Evolutionary conservation across 2,329 filamentous ascomycete species (phyloP).

Genomic region (Acrodontium crateriforme): DNA sequence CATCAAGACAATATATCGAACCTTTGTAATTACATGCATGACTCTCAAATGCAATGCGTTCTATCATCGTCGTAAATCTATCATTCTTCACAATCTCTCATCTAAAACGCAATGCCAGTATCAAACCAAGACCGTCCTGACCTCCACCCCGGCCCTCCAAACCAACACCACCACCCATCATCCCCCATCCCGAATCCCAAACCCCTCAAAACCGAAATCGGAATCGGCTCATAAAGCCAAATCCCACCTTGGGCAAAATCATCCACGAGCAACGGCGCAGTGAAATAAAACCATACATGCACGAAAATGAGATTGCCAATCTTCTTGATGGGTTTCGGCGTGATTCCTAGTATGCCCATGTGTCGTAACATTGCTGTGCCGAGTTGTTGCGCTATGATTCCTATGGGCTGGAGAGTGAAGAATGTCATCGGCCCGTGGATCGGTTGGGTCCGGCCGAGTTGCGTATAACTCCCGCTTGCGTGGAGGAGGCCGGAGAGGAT

Average conservation of each 20-base stretch:
- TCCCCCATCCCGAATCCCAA: slow-evolving; percentile 48
- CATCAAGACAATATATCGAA: too few species aligned
- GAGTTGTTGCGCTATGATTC: slow-evolving; percentile 46
- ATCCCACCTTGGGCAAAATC: slow-evolving; percentile 62
- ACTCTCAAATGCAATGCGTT: too few species aligned
- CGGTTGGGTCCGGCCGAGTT: slow-evolving; percentile 46
- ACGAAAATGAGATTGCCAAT: slow-evolving; percentile 49
- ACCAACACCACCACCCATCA: slow-evolving; percentile 56
- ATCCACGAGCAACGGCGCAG: slow-evolving; percentile 52
- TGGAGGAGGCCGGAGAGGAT: slow-evolving; percentile 56
- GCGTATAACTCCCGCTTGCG: slow-evolving; percentile 52
- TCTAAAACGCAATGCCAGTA: slow-evolving; percentile 35
- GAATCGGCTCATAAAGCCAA: slow-evolving; percentile 74
- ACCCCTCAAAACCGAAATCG: slow-evolving; percentile 54
- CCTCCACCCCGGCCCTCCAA: slow-evolving; percentile 44
- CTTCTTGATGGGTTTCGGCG: slow-evolving; percentile 37
- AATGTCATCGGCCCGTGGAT: slow-evolving; percentile 45
- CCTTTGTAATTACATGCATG: too few species aligned
- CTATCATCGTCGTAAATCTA: too few species aligned
- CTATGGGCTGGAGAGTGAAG: slow-evolving; percentile 57
- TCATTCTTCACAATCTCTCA: too few species aligned
- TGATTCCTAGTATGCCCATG: slow-evolving; percentile 14
- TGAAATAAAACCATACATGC: slow-evolving; percentile 53
- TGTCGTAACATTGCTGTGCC: slow-evolving; percentile 24
- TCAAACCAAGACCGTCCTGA: slow-evolving; percentile 50